Percentiles rank a stretch among this genome's conserved stretches.
These are phyloP conservation scores for Hanseniaspora gamundiae DNA, from an alignment of 1,139 yeast genomes.

Conservation along the genomic window DNA sequence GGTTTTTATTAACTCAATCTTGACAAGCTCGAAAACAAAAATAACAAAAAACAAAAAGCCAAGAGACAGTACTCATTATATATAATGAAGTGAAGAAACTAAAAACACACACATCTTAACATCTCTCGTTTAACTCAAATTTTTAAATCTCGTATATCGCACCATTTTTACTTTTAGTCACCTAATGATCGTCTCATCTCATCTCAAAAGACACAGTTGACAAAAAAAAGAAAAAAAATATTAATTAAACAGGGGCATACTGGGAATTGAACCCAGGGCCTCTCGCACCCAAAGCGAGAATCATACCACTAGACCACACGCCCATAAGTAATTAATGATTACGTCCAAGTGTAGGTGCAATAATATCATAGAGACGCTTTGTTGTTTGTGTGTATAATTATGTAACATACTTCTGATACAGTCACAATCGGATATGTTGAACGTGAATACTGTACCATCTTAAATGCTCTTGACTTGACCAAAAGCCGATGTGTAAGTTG, in stretches of 20 bases:
- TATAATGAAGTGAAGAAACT: not conserved
- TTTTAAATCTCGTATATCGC: not conserved
- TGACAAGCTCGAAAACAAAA: too few relatives aligned
- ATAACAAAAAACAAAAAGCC: too few relatives aligned
- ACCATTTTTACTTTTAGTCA: not conserved
- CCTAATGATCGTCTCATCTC: too few relatives aligned
- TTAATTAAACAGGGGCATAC: slow-evolving; percentile 6
- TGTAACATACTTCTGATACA: too few relatives aligned
- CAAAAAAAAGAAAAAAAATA: slow-evolving; percentile 2
- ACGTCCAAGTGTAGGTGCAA: not conserved
- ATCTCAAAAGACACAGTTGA: not conserved
- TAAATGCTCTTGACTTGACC: too few relatives aligned
- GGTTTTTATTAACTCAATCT: not conserved
- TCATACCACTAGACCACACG: slow-evolving; percentile 41
- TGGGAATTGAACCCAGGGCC: slow-evolving; percentile 9
- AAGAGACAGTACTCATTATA: too few relatives aligned
- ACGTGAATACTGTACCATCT: too few relatives aligned
- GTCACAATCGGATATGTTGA: too few relatives aligned
- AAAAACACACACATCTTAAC: not conserved
- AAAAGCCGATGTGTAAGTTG: too few relatives aligned
- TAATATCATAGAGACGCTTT: too few relatives aligned
- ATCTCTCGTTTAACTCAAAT: slow-evolving; percentile 3
- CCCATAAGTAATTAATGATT: slow-evolving; percentile 11
- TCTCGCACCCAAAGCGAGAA: slow-evolving; percentile 37
- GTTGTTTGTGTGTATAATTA: too few relatives aligned